Evolutionary conservation across 257 asterid species (phyloP), one percentile per base, ranked within the genome.

Genomic region (Rubia yunnanensis): DNA sequence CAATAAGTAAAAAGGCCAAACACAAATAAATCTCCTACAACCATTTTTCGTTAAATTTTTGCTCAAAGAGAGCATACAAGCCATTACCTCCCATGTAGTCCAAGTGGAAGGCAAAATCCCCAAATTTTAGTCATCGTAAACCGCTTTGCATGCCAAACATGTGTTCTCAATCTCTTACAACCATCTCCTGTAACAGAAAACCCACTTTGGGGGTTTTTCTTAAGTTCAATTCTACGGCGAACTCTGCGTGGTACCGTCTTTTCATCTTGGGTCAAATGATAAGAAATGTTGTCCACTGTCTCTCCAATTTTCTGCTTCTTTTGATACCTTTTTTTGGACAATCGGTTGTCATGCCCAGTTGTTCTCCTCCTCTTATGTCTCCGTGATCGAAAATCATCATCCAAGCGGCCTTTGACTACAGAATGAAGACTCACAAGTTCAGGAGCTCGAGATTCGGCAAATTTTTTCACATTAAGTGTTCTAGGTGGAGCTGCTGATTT

Each of bases 111-210:
- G 77, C 82, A 61, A 67, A 92, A 89, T 44, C 97, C 94, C 99
- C 97, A 92, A 4, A 59, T 74, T 70, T 88, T 91, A 35, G 81
- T 76, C 92, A 91, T 88, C 32, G 71, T 82, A 68, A 89, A 92
- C 56, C 96, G 86, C 70, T 89, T 92, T 2, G 97, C 99, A 79
- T 86, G 95, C 99, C 99, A 92, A 35, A 89, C 76, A 76, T 92
- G 97, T 14, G 98, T 92, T 81, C 91, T 81, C 67, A 88, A 73
- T 72, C 96, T 83, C 83, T 85, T 91, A 35, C 85, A 86, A 68
- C 98, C 94, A 77, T 87, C 96, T 61, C 94, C 90, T 4, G 96
- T 82, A 54, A 84, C 82, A 70, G 79, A 72, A 81, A 82, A 89
- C 26, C 97, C 95, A 74, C 73, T 65, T 32, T 63, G 56, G 8